phyloP scores from a whole-genome alignment of 306 rosid genomes.

The Sechiopsis laciniata region DNA sequence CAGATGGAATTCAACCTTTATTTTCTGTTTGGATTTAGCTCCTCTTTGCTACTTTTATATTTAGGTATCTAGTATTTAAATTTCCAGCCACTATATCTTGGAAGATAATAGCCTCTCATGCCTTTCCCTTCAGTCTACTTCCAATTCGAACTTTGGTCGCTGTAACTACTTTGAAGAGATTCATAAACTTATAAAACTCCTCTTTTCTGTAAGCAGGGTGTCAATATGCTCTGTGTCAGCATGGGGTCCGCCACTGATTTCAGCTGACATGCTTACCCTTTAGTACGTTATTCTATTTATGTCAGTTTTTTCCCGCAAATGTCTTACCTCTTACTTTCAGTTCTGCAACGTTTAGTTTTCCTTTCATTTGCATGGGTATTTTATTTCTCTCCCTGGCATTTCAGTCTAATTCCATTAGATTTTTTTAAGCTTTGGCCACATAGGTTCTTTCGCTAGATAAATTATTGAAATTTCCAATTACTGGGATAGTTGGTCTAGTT shows the following conservation, averaged over 20 bases:
- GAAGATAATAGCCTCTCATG: constrained; percentile 26
- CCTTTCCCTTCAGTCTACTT: constrained; percentile 51
- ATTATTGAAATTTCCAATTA: background rate
- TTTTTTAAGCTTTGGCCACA: background rate
- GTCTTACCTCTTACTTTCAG: constrained; percentile 35
- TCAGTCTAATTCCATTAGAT: constrained; percentile 16
- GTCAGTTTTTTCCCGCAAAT: constrained; percentile 51
- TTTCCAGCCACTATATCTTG: constrained; percentile 13
- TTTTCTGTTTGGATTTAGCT: background rate
- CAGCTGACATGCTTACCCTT: constrained; percentile 71
- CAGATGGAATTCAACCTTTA: background rate
- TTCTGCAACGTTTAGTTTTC: constrained; percentile 22
- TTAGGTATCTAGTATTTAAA: background rate
- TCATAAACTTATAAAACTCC: constrained; percentile 53
- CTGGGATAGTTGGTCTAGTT: background rate
- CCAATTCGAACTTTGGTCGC: constrained; percentile 50
- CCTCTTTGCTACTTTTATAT: no score
- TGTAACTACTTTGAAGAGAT: constrained; percentile 34
- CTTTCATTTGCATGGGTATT: constrained; percentile 24
- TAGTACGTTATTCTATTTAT: constrained; percentile 65
- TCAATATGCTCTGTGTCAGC: constrained; percentile 55
- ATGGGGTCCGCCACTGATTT: constrained; percentile 60
- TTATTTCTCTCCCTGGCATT: constrained; percentile 11
- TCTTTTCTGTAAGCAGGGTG: constrained; percentile 67
- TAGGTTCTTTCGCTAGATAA: background rate